Evolutionary conservation across 495 filamentous ascomycete species (phyloP), one percentile per base, ranked within the genome.

Genomic region (Immersiella caudata): DNA sequence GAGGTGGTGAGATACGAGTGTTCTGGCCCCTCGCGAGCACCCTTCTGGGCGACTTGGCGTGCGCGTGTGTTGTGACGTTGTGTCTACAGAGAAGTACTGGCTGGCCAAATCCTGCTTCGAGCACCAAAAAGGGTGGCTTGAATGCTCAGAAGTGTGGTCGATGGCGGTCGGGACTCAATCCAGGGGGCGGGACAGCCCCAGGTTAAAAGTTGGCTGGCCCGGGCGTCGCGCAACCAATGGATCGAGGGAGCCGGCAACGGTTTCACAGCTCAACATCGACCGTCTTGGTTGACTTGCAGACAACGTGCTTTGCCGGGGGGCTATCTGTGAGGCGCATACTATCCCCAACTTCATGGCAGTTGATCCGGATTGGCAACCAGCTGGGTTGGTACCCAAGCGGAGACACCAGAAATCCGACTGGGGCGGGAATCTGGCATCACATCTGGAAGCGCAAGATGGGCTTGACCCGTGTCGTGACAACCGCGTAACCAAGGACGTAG

Each of bases 11-110:
- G 40, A 12, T 46, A 46, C 40, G 11, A 14, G 40, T 46, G 40
- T 12, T 46, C 40, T 25, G 12, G 54, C 12, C 21, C 7, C 9
- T 57, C 22, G 12, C 26, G 21, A 27, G 26, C 18, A 24, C 12
- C 54, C 7, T 57, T 14, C 22, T 46, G 40, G 40, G 40, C 40
- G 14, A 46, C 40, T 46, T 46, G 40, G 54, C 9, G 11, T 57
- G 52, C 54, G 54, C 66, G 67, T 66, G 67, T 69, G 22, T 66
- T 46, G 40, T 46, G 40, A 46, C 4, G 40, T 14, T 46, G 40
- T 5, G 40, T 46, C 40, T 46, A 46, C 40, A 46, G 40, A 46
- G 29, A 52, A 62, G 67, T 57, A 61, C 57, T 58, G 57, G 26
- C 27, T n/a, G 29, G 63, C 9, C 11, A 35, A 51, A 36, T 29